A percentile compares a stretch with the other conserved stretches of the same genome.
These are phyloP conservation scores for Ulmus americana DNA, from an alignment of 331 rosid species.

Conservation along the genomic window DNA sequence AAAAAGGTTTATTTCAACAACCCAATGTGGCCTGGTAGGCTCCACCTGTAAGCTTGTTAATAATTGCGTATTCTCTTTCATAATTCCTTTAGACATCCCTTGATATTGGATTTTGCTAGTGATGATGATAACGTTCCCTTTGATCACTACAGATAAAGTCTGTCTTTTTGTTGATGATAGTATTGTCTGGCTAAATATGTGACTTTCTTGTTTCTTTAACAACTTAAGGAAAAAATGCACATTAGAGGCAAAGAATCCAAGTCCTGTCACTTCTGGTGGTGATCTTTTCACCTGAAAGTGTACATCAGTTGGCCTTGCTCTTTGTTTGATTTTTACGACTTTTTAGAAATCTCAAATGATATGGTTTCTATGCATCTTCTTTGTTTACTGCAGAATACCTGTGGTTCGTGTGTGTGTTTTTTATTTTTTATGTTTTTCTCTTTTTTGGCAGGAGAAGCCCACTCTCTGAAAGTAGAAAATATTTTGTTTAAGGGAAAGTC, in stretches of 20 bases:
- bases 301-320: neutral
- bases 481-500: constrained; percentile 64
- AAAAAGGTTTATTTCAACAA: constrained; percentile 70
- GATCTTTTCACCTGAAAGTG: neutral
- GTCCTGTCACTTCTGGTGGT: neutral
- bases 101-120: neutral
- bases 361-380: constrained; percentile 3
- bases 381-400: neutral
- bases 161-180: neutral
- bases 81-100: neutral
- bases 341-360: neutral
- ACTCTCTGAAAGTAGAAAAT: constrained; percentile 66
- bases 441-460: constrained; percentile 67
- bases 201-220: neutral
- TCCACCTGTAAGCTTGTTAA: neutral
- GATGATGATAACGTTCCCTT: neutral
- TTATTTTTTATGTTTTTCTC: neutral
- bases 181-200: neutral
- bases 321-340: neutral
- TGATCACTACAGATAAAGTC: too few relatives aligned
- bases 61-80: neutral
- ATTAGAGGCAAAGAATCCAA: neutral
- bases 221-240: neutral
- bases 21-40: constrained; percentile 98
- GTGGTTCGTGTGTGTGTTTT: neutral